phyloP scores from a whole-genome alignment of 306 rosid genomes.

The Canavalia gladiata region DNA sequence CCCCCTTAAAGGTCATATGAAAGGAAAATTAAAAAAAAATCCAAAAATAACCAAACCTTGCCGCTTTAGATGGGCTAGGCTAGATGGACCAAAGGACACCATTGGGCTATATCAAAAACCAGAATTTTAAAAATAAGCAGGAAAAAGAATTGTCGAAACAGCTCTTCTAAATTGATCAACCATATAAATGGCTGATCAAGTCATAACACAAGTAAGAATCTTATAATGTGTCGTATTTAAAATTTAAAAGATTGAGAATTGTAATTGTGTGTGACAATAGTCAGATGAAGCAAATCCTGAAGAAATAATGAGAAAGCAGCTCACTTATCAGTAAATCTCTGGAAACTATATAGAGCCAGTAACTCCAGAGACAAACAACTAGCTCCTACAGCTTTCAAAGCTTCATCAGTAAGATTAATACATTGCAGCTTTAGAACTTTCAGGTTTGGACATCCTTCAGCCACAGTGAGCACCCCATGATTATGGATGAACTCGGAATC shows the following conservation, averaged over 20 bases:
- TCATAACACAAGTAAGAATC: not conserved
- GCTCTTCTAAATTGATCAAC: slow-evolving; percentile 36
- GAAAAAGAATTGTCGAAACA: slow-evolving; percentile 1
- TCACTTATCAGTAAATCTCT: slow-evolving; percentile 87
- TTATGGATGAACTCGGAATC: slow-evolving; percentile 88
- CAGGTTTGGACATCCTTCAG: slow-evolving; percentile 76
- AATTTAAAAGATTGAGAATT: slow-evolving; percentile 7
- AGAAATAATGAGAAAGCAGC: slow-evolving; percentile 43
- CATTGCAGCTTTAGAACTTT: slow-evolving; percentile 90
- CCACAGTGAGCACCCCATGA: slow-evolving; percentile 85
- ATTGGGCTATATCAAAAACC: not conserved
- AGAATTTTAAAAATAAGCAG: slow-evolving; percentile 20
- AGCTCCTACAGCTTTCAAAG: slow-evolving; percentile 81
- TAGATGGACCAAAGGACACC: slow-evolving; percentile 11
- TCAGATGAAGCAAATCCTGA: slow-evolving; percentile 32
- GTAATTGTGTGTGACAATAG: not conserved
- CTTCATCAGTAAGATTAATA: slow-evolving; percentile 85
- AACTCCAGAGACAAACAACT: slow-evolving; percentile 71
- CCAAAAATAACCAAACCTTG: not conserved
- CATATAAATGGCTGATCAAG: slow-evolving; percentile 25
- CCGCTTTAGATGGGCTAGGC: not conserved
- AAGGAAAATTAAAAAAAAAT: slow-evolving; percentile 1
- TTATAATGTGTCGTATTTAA: not conserved
- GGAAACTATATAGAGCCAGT: slow-evolving; percentile 86
- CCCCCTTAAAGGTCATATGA: slow-evolving; percentile 25